Evolutionary conservation across 2,329 filamentous ascomycete genomes (phyloP), one percentile per base, ranked within the genome.

Genomic region (Aureobasidium lini): DNA sequence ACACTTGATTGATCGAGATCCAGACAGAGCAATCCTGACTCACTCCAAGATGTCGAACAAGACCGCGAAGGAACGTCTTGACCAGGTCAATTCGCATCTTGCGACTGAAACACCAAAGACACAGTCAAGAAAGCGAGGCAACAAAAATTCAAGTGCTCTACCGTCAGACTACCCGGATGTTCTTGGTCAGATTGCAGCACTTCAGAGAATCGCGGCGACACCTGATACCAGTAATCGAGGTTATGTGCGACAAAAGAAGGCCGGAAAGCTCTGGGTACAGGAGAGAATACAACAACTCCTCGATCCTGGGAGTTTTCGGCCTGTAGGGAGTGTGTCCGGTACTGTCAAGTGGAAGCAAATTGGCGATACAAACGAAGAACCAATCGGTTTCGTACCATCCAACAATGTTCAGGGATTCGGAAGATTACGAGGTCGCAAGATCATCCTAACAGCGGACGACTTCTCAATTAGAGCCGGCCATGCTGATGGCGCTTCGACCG

Each of bases 191-290:
- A 73, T 86, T n/a, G 63, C 71, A 5, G 74, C 75, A 0, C 75
- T 86, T 1, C 75, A 74, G 15, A 72, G 69, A 6, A 79, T 84
- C 39, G 83, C 84, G 10, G 71, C 75, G 23, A 84, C 78, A 1
- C 83, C 84, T 1, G 75, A 84, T 54, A 68, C 75, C 0, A 77
- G 71, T 7, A 79, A 79, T 59, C 74, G 79, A 62, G 84, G 84
- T 28, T 86, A 86, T 63, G 70, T 81, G n/a, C 78, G 81, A 5
- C 84, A 87, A 67, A 85, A 84, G 63, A 75, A 82, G 69, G 78
- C 82, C 3, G 84, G 84, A 1, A 87, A 87, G 68, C 75, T 86
- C 16, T 86, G 83, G 83, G 83, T 86, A 0, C 78, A 83, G 23
- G 83, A 86, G 65, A 75, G 84, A 2, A 80, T 86, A 16, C 75